A percentile compares a stretch with the other conserved stretches of the same genome.
phyloP scores from a whole-genome alignment of 2,329 filamentous ascomycete species.

The Fusarium sp. region DNA sequence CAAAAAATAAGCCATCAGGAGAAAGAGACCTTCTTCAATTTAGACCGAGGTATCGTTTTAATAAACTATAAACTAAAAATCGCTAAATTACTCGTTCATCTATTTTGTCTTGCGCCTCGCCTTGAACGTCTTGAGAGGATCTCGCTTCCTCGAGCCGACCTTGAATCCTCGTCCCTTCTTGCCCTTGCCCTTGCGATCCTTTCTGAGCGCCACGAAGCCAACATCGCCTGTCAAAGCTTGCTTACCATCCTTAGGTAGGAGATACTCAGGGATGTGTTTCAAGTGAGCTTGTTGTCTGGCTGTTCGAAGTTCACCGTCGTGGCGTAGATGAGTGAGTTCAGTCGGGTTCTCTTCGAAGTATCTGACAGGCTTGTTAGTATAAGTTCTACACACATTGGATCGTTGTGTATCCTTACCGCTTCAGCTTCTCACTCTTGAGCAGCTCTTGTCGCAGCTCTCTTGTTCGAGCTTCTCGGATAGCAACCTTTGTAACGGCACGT shows the following conservation, averaged over 20 bases:
- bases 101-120: conserved; percentile 66
- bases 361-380: conserved; percentile 46
- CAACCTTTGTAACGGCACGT: conserved; percentile 88
- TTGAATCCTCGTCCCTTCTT: conserved; percentile 65
- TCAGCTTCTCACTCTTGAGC: conserved; percentile 93
- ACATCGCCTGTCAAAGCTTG: conserved; percentile 78
- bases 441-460: conserved; percentile 91
- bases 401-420: conserved; percentile 64
- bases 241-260: conserved; percentile 84
- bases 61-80: conserved; percentile 20
- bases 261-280: conserved; percentile 94
- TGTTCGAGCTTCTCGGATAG: conserved; percentile 90
- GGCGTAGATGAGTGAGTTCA: conserved; percentile 87
- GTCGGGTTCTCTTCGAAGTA: conserved; percentile 98
- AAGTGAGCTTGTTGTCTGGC: conserved; percentile 90
- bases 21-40: conserved; percentile 16
- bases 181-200: conserved; percentile 67
- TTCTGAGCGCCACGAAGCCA: conserved; percentile 81
- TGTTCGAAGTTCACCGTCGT: conserved; percentile 89
- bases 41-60: conserved; percentile 43
- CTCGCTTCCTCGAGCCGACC: conserved; percentile 75
- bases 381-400: neutral
- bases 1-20: neutral
- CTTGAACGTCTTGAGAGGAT: conserved; percentile 93
- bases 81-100: conserved; percentile 31